phyloP scores from a whole-genome alignment of 2,329 filamentous ascomycete species.

The Aureobasidium sp. region DNA sequence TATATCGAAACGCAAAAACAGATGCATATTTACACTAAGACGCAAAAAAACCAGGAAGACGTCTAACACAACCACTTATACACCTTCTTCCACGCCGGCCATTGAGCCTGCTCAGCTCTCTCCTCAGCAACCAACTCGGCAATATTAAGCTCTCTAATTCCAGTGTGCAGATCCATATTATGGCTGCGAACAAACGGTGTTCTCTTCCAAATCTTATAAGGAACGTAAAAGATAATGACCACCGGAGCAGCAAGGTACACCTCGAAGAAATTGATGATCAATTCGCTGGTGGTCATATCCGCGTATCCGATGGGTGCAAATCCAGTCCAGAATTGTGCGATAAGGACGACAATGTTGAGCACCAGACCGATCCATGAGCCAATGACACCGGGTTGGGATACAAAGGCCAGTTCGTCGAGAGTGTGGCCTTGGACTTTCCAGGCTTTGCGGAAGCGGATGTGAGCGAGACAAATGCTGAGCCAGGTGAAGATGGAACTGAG shows the following conservation, averaged over 20 bases:
- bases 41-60: background rate
- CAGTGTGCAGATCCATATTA: constrained; percentile 83
- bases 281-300: constrained; percentile 33
- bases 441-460: constrained; percentile 56
- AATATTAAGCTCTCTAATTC: constrained; percentile 76
- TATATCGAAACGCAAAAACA: no score
- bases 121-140: constrained; percentile 72
- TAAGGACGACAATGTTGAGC: constrained; percentile 66
- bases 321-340: constrained; percentile 73
- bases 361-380: constrained; percentile 74
- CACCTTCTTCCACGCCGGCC: constrained; percentile 40
- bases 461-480: constrained; percentile 57
- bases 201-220: constrained; percentile 65
- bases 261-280: constrained; percentile 62
- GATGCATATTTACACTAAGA: no score
- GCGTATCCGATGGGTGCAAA: constrained; percentile 61
- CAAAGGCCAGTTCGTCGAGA: constrained; percentile 73
- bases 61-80: constrained; percentile 40
- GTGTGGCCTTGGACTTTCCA: constrained; percentile 53
- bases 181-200: constrained; percentile 57
- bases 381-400: constrained; percentile 64
- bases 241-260: constrained; percentile 60
- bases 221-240: constrained; percentile 57
- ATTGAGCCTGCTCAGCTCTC: constrained; percentile 55
- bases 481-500: constrained; percentile 68